Evolutionary conservation across 2,329 filamentous ascomycete genomes (phyloP).

Genomic region (Claviceps citrina): DNA sequence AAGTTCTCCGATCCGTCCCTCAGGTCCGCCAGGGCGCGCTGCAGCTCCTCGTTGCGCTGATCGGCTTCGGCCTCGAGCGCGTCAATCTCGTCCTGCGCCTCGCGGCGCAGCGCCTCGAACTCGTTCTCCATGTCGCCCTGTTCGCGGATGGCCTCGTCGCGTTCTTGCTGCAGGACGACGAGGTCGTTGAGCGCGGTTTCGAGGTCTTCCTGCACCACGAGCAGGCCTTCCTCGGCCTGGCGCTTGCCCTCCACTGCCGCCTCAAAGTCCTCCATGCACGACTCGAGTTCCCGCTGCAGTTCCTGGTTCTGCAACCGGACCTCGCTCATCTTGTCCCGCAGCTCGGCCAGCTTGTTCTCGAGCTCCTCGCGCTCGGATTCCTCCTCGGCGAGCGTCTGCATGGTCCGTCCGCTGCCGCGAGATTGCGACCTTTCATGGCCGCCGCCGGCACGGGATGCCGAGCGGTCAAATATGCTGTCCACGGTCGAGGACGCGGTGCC

Average conservation of each 20-base stretch:
- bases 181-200: conserved; percentile 68
- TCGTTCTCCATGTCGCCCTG: conserved; percentile 42
- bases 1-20: conserved; percentile 73
- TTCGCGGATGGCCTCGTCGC: conserved; percentile 67
- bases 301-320: conserved; percentile 83
- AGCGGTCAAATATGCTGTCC: conserved; percentile 88
- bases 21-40: conserved; percentile 55
- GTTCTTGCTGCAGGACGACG: conserved; percentile 62
- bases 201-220: conserved; percentile 64
- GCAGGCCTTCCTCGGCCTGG: conserved; percentile 40
- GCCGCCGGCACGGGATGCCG: conserved; percentile 62
- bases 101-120: conserved; percentile 44
- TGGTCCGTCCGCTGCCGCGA: conserved; percentile 52
- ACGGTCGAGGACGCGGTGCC: conserved; percentile 48
- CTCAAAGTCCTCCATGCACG: conserved; percentile 66
- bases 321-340: conserved; percentile 75
- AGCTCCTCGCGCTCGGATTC: conserved; percentile 74
- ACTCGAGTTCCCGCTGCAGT: conserved; percentile 66
- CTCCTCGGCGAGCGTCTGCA: conserved; percentile 43
- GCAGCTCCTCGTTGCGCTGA: conserved; percentile 53
- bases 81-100: conserved; percentile 52
- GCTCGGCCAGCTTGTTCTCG: conserved; percentile 66
- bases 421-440: conserved; percentile 57
- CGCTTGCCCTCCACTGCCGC: conserved; percentile 48
- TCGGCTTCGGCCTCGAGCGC: conserved; percentile 57